These are phyloP conservation scores for Onygenales sp. DNA, from an alignment of 2,329 filamentous ascomycete species.

Conservation along the genomic window DNA sequence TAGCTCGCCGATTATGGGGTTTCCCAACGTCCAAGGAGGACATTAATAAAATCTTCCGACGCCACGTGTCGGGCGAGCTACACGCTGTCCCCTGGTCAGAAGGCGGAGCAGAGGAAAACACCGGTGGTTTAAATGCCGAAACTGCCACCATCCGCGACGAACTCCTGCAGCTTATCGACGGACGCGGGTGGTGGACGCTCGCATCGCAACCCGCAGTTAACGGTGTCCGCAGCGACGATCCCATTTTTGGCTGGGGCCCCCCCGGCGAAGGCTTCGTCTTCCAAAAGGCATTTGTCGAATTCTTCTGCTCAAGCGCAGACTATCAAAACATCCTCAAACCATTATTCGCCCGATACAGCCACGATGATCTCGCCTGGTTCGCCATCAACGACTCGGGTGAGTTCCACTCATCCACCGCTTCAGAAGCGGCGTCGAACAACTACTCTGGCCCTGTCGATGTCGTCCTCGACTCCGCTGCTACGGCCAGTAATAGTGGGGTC, in stretches of 20 bases:
- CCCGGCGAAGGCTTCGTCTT: slow-evolving; percentile 81
- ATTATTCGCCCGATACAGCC: slow-evolving; percentile 50
- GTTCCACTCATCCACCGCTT: slow-evolving; percentile 53
- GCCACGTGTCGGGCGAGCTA: slow-evolving; percentile 70
- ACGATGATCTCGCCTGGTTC: slow-evolving; percentile 73
- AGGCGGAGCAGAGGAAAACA: slow-evolving; percentile 49
- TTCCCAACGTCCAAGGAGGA: slow-evolving; percentile 60
- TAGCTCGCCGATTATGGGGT: slow-evolving; percentile 79
- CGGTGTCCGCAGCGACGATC: slow-evolving; percentile 64
- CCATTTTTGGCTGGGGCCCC: slow-evolving; percentile 88
- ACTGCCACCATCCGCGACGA: slow-evolving; percentile 69
- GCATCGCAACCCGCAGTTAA: slow-evolving; percentile 93
- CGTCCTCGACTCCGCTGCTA: slow-evolving; percentile 40
- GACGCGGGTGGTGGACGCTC: slow-evolving; percentile 87
- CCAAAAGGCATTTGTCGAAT: slow-evolving; percentile 96
- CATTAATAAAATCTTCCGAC: slow-evolving; percentile 70
- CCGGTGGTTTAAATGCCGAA: slow-evolving; percentile 52
- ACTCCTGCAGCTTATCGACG: slow-evolving; percentile 64
- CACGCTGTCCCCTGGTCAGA: slow-evolving; percentile 88
- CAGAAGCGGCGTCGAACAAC: slow-evolving; percentile 16
- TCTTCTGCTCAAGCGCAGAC: slow-evolving; percentile 70
- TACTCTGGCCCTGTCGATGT: slow-evolving; percentile 5
- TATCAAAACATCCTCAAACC: slow-evolving; percentile 56
- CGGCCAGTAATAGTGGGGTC: slow-evolving; percentile 46
- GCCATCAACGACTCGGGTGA: slow-evolving; percentile 71